A percentile compares a stretch with the other conserved stretches of the same genome.
Evolutionary conservation across 305 asterid genomes (phyloP).

Genomic region (Ruellia speciosa): DNA sequence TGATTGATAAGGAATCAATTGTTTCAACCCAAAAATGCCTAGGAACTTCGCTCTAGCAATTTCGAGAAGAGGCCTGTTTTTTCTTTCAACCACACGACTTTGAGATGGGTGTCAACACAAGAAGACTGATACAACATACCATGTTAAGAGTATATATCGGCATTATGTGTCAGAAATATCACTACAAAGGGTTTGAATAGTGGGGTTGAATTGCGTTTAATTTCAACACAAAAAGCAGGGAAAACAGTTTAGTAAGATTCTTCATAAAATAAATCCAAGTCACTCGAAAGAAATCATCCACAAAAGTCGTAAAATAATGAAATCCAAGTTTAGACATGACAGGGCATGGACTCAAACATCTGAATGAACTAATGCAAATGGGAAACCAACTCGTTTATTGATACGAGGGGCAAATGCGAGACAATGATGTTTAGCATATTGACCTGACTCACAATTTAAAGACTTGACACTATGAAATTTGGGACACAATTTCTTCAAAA

Average conservation of each 20-base stretch:
- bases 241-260: background rate
- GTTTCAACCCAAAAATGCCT: background rate
- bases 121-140: background rate
- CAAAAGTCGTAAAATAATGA: background rate
- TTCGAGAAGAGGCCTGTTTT: background rate
- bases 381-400: background rate
- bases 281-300: background rate
- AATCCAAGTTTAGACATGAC: background rate
- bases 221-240: background rate
- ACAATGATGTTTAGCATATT: conserved; percentile 11
- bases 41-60: background rate
- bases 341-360: background rate
- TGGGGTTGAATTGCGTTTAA: background rate
- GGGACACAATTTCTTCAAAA: conserved; percentile 1
- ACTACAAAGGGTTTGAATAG: background rate
- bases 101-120: background rate
- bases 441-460: conserved; percentile 8
- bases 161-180: background rate
- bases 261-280: background rate
- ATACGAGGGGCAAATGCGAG: too few species aligned
- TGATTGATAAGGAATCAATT: background rate
- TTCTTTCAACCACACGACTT: background rate
- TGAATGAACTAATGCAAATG: background rate
- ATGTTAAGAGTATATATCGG: background rate
- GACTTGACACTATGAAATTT: background rate